These are phyloP conservation scores for Pyrus betulifolia DNA, from an alignment of 306 rosid genomes.

Conservation along the genomic window DNA sequence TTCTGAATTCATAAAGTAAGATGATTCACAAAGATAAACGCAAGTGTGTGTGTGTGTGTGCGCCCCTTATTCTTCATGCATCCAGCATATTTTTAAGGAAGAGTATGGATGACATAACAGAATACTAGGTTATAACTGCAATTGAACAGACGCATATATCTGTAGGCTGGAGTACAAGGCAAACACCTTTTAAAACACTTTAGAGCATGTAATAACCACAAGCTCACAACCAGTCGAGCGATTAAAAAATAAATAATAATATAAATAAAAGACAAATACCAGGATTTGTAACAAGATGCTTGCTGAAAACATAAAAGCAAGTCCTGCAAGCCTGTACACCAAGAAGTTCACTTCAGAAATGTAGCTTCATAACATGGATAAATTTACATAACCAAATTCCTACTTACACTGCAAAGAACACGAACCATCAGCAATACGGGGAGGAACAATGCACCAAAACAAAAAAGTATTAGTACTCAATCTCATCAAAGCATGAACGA, in stretches of 20 bases:
- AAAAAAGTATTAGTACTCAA: constrained; percentile 23
- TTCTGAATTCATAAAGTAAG: background rate
- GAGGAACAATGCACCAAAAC: constrained; percentile 25
- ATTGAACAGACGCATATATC: background rate
- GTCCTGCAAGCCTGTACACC: constrained; percentile 83
- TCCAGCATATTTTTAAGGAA: background rate
- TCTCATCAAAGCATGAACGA: background rate
- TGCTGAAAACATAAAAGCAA: constrained; percentile 98
- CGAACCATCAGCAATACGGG: constrained; percentile 15
- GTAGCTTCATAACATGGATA: constrained; percentile 20
- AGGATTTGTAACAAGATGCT: constrained; percentile 94
- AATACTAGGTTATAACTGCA: background rate
- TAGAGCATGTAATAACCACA: background rate
- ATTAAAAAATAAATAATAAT: background rate
- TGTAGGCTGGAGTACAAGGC: background rate
- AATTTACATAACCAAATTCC: constrained; percentile 16
- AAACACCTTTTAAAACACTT: background rate
- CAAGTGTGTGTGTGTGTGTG: background rate
- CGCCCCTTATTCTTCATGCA: background rate
- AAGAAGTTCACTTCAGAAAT: constrained; percentile 4
- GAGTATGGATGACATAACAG: background rate
- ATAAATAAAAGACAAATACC: constrained; percentile 36
- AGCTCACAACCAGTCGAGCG: constrained; percentile 7
- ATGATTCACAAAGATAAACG: background rate
- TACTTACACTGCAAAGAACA: constrained; percentile 68